These are phyloP conservation scores for Fusarium nisikadoi DNA, from an alignment of 2,329 filamentous ascomycete genomes.

Conservation along the genomic window DNA sequence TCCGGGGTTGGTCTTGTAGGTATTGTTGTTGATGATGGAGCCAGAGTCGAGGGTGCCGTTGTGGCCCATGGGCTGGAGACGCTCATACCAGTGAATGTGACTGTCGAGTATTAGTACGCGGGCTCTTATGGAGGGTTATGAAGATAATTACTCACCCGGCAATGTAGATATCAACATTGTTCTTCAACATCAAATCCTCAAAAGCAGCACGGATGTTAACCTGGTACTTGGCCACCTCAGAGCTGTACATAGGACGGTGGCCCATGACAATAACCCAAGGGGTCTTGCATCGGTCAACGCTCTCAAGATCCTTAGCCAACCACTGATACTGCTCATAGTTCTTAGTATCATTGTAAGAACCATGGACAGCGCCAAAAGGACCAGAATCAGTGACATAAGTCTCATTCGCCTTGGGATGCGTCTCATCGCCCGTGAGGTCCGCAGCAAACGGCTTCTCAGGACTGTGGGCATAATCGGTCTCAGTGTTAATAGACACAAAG, in stretches of 20 bases:
- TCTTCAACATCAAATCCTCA: neutral
- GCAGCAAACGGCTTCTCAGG: neutral
- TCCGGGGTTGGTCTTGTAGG: neutral
- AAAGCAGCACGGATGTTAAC: neutral
- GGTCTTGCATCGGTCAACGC: constrained; percentile 1
- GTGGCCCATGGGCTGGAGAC: neutral
- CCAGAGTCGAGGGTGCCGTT: neutral
- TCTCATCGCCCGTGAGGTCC: neutral
- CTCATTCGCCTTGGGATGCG: neutral
- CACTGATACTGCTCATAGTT: constrained; percentile 8
- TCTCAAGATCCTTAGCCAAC: neutral
- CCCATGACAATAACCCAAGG: constrained; percentile 9
- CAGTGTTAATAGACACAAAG: constrained; percentile 3
- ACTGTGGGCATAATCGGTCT: neutral
- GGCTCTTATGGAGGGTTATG: rapidly evolving
- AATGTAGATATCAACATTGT: constrained; percentile 1
- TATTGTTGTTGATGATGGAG: neutral
- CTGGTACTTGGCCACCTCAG: neutral
- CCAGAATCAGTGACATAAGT: constrained; percentile 1
- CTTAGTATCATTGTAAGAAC: neutral
- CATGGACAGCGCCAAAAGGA: neutral
- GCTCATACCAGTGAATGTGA: constrained; percentile 9
- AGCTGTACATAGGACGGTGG: constrained; percentile 1
- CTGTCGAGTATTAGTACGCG: neutral
- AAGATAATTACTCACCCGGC: neutral